These are phyloP conservation scores for Solioccasus polychromus DNA, from an alignment of 768 basidiomycete genomes.

Conservation along the genomic window DNA sequence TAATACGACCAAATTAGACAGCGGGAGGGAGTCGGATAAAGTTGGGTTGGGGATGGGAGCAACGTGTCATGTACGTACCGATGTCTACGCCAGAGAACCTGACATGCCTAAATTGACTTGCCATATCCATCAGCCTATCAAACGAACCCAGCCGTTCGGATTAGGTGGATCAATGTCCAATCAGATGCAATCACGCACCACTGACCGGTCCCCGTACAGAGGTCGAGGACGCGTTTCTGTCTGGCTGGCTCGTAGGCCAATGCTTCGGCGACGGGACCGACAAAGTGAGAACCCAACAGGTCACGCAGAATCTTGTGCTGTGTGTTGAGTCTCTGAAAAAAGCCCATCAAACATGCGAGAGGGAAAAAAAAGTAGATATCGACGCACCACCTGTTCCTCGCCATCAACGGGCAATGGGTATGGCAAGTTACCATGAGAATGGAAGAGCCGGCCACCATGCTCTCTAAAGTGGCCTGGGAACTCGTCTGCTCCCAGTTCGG, in stretches of 20 bases:
- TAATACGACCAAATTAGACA: constrained; percentile 4
- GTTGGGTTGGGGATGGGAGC: constrained; percentile 10
- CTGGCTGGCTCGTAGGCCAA: constrained; percentile 41
- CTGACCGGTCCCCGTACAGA: constrained; percentile 73
- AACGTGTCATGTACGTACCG: constrained; percentile 44
- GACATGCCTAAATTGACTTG: constrained; percentile 58
- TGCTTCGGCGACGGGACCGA: constrained; percentile 56
- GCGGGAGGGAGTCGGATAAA: constrained; percentile 9
- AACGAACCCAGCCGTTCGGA: constrained; percentile 9
- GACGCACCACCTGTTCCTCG: constrained; percentile 62
- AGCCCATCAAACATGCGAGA: background rate
- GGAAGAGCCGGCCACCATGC: constrained; percentile 60
- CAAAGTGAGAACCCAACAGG: constrained; percentile 54
- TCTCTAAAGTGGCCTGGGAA: constrained; percentile 62
- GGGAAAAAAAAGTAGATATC: background rate
- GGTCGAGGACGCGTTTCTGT: constrained; percentile 58
- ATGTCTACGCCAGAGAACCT: constrained; percentile 73
- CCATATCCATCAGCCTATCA: constrained; percentile 74
- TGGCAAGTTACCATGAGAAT: constrained; percentile 57
- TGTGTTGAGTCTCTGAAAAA: constrained; percentile 48
- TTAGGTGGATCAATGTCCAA: constrained; percentile 19
- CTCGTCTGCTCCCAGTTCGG: constrained; percentile 50
- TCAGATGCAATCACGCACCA: constrained; percentile 48
- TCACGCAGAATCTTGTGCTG: constrained; percentile 48
- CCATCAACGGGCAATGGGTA: constrained; percentile 76